Evolutionary conservation across 225 moss, liverwort and hornwort species (phyloP).

Genomic region (Thuidium tamariscinum): DNA sequence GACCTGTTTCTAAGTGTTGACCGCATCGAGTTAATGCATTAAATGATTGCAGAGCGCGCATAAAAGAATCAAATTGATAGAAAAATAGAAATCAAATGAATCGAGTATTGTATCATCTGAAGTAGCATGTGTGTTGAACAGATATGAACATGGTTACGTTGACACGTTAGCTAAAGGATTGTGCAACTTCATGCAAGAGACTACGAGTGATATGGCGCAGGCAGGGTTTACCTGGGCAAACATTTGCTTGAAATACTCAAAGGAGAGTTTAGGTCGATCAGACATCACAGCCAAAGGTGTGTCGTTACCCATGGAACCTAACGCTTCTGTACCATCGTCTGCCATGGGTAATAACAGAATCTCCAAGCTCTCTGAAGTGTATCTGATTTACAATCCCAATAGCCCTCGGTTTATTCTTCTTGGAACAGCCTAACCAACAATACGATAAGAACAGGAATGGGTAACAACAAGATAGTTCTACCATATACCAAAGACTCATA

Average conservation of each 20-base stretch:
- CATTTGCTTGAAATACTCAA: slow-evolving; percentile 85
- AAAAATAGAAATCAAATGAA: not conserved
- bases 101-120: not conserved
- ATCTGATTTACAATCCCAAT: slow-evolving; percentile 19
- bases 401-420: not conserved
- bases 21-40: not conserved
- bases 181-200: not conserved
- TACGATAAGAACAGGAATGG: not conserved
- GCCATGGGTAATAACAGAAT: slow-evolving; percentile 74
- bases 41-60: not conserved
- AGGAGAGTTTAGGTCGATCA: slow-evolving; percentile 49
- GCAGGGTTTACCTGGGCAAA: slow-evolving; percentile 56
- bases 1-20: not conserved
- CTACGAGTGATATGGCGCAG: not conserved
- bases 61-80: not conserved
- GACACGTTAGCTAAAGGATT: not conserved
- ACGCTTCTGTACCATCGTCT: slow-evolving; percentile 56
- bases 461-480: not conserved
- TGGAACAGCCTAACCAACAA: not conserved
- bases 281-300: slow-evolving; percentile 82
- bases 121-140: not conserved
- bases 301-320: slow-evolving; percentile 87
- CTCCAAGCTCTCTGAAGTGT: slow-evolving; percentile 58
- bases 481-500: not conserved
- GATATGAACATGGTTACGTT: not conserved